phyloP scores from a whole-genome alignment of 257 asterid species.

The Knoxia roxburghii region DNA sequence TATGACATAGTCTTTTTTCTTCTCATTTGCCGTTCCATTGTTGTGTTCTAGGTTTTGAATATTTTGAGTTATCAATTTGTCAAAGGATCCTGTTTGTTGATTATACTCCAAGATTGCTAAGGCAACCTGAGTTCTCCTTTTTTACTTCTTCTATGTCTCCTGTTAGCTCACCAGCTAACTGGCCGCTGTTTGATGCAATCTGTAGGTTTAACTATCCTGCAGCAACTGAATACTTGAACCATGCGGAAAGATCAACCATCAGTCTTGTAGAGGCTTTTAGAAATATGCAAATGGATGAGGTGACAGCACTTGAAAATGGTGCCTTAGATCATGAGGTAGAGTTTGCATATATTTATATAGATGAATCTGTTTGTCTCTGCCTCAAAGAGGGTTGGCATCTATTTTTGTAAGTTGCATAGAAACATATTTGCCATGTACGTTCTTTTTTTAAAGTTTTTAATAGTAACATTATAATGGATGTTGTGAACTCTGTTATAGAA shows the following conservation, averaged over 20 bases:
- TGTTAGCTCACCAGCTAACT: not conserved
- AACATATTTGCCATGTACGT: not conserved
- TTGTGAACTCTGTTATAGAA: not conserved
- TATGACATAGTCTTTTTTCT: slow-evolving; percentile 3
- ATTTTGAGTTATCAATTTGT: not conserved
- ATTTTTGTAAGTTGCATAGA: not conserved
- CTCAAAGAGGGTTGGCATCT: not conserved
- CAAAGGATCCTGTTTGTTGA: not conserved
- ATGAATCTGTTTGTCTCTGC: slow-evolving; percentile 9
- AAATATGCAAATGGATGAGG: slow-evolving; percentile 70
- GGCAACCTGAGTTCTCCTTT: not conserved
- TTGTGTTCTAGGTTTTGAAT: not conserved
- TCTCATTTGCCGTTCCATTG: not conserved
- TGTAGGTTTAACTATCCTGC: slow-evolving; percentile 68
- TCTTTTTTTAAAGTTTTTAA: no score
- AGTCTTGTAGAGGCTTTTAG: slow-evolving; percentile 75
- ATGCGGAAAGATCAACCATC: slow-evolving; percentile 57
- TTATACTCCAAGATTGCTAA: not conserved
- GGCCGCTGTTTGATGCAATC: not conserved
- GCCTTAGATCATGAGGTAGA: slow-evolving; percentile 69
- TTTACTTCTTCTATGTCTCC: not conserved
- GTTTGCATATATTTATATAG: not conserved
- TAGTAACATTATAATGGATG: not conserved
- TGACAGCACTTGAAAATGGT: slow-evolving; percentile 72
- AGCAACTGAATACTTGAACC: slow-evolving; percentile 59